These are phyloP conservation scores for Penicillium sp. DNA, from an alignment of 2,329 filamentous ascomycete genomes.

Conservation along the genomic window DNA sequence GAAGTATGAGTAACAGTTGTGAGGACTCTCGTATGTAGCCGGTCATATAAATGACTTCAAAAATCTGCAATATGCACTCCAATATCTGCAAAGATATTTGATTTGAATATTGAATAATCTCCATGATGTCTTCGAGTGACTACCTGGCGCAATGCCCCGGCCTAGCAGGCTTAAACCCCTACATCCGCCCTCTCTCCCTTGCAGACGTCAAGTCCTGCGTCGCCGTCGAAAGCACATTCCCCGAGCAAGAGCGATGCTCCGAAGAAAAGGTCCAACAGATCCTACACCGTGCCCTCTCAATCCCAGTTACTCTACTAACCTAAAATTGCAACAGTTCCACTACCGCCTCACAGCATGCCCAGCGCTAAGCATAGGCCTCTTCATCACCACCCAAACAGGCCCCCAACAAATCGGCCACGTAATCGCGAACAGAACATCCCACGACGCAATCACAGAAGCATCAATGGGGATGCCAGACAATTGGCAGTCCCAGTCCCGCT, in stretches of 20 bases:
- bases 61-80: background rate
- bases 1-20: background rate
- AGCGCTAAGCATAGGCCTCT: conserved; percentile 15
- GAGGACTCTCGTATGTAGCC: background rate
- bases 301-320: no score
- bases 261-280: conserved; percentile 18
- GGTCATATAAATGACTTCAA: background rate
- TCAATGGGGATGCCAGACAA: conserved; percentile 21
- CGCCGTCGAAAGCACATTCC: conserved; percentile 16
- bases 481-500: conserved; percentile 10
- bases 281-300: no score
- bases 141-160: background rate
- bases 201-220: conserved; percentile 18
- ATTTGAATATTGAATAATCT: no score
- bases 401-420: conserved; percentile 18
- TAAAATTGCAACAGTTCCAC: conserved; percentile 8
- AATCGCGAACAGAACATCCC: conserved; percentile 11
- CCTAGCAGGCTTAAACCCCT: conserved; percentile 7
- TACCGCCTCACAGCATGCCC: conserved; percentile 17
- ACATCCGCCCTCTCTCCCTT: conserved; percentile 10
- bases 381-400: conserved; percentile 2
- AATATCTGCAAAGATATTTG: no score
- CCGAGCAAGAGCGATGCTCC: conserved; percentile 16
- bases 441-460: conserved; percentile 12
- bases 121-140: background rate